These are phyloP conservation scores for Bacidia rubella DNA, from an alignment of 495 filamentous ascomycete genomes.

Conservation along the genomic window DNA sequence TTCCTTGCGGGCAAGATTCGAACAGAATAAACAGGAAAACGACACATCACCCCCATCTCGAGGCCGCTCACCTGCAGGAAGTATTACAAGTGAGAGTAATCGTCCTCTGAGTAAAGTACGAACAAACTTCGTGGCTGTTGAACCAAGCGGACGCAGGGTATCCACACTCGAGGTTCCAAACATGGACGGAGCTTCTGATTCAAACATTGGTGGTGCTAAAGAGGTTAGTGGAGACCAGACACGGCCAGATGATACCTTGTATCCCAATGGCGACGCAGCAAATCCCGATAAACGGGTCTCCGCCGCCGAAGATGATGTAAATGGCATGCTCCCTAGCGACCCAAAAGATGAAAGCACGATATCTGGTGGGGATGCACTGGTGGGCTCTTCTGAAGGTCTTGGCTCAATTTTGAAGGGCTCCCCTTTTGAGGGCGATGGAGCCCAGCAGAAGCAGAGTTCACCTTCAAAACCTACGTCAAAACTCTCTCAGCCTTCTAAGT, in stretches of 20 bases:
- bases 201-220: neutral
- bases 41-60: slow-evolving; percentile 51
- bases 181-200: neutral
- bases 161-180: slow-evolving; percentile 1
- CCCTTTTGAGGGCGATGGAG: slow-evolving; percentile 14
- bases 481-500: slow-evolving; percentile 1
- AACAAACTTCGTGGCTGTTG: slow-evolving; percentile 73
- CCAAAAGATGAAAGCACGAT: slow-evolving; percentile 23
- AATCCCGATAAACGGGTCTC: slow-evolving; percentile 27
- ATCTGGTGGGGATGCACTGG: slow-evolving; percentile 24
- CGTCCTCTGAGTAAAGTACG: slow-evolving; percentile 65
- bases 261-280: slow-evolving; percentile 5
- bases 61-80: slow-evolving; percentile 53
- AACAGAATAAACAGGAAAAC: slow-evolving; percentile 34
- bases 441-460: neutral
- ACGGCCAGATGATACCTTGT: neutral
- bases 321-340: slow-evolving; percentile 23
- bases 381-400: slow-evolving; percentile 18
- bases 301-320: slow-evolving; percentile 24
- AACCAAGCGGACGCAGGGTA: slow-evolving; percentile 33
- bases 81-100: slow-evolving; percentile 20
- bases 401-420: slow-evolving; percentile 19
- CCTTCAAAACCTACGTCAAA: slow-evolving; percentile 1
- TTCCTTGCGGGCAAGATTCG: slow-evolving; percentile 81
- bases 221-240: neutral